Evolutionary conservation across 164 flowering plant genomes (phyloP), one percentile per base, ranked within the genome.

Genomic region (Stephania japonica): DNA sequence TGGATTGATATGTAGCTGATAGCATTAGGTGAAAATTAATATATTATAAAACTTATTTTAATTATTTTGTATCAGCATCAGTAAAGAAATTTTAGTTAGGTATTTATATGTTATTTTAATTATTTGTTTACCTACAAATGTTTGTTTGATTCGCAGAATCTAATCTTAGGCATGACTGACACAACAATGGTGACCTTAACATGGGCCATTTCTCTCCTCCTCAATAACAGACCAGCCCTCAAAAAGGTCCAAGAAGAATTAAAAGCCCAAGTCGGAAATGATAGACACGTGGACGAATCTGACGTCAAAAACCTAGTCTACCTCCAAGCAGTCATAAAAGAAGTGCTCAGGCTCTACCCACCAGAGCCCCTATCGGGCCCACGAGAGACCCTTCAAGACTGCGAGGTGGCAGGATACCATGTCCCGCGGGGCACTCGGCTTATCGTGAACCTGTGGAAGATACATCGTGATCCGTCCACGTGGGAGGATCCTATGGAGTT

Each of bases 211-310:
- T 49, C 79, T 18, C 26, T 79, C 2, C 69, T 85, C 6, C 73
- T 81, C 0, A 82, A 85, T 72, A 72, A 85, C 11, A 75, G 25
- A 3, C 32, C 56, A 1, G 62, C 21, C 0, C 27, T 79, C 42
- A 78, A 73, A 7, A 77, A 73, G 68, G 84, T 38, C 71, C 79
- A 82, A 72, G 75, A 78, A 32, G 86, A 82, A 50, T 21, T 84
- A 8, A 83, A 80, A 50, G 0, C 7, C 16, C 76, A 81, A 11
- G 82, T 85, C 0, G 87, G 83, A 2, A 83, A 32, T 26, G 76
- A 77, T 0, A 78, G 86, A 42, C 69, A 69, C 25, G 82, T 82
- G 13, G 69, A 70, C 3, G 83, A 70, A 16, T 50, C 72, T 26
- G 72, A 70, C 38, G 23, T 70, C 50, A 26, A 50, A 43, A 70